phyloP scores from a whole-genome alignment of 2,329 filamentous ascomycete genomes.

The Ophiostoma ips region DNA sequence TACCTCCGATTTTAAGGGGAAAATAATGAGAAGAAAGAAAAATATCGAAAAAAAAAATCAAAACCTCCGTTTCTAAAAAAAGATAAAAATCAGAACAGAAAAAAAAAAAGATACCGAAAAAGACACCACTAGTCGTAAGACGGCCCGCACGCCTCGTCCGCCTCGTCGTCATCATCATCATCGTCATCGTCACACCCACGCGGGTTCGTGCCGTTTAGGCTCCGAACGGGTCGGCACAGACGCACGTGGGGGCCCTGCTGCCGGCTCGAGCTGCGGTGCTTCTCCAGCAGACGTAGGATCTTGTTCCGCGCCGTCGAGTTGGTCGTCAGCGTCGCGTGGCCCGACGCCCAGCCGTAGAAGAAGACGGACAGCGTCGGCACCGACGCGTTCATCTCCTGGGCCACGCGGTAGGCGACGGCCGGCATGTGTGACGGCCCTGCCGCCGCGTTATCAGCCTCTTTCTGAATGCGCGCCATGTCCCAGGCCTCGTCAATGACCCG shows the following conservation, averaged over 20 bases:
- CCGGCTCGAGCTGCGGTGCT: conserved; percentile 3
- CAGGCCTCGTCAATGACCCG: conserved; percentile 35
- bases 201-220: conserved; percentile 12
- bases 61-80: no score
- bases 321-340: conserved; percentile 54
- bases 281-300: conserved; percentile 25
- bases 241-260: conserved; percentile 10
- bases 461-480: conserved; percentile 21
- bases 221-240: conserved; percentile 9
- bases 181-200: neutral
- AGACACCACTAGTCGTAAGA: neutral
- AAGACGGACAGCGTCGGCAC: conserved; percentile 53
- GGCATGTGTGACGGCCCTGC: conserved; percentile 19
- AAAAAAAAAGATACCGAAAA: no score
- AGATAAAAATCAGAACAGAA: no score
- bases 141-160: no score
- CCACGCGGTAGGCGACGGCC: conserved; percentile 27
- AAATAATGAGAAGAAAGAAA: no score
- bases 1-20: no score
- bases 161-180: no score
- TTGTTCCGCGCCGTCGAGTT: conserved; percentile 54
- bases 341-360: conserved; percentile 52
- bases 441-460: conserved; percentile 6
- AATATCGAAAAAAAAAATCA: no score
- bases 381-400: conserved; percentile 20